A percentile compares a stretch with the other conserved stretches of the same genome.
These are phyloP conservation scores for Cladophialophora chaetospira DNA, from an alignment of 2,329 filamentous ascomycete species.

Conservation along the genomic window DNA sequence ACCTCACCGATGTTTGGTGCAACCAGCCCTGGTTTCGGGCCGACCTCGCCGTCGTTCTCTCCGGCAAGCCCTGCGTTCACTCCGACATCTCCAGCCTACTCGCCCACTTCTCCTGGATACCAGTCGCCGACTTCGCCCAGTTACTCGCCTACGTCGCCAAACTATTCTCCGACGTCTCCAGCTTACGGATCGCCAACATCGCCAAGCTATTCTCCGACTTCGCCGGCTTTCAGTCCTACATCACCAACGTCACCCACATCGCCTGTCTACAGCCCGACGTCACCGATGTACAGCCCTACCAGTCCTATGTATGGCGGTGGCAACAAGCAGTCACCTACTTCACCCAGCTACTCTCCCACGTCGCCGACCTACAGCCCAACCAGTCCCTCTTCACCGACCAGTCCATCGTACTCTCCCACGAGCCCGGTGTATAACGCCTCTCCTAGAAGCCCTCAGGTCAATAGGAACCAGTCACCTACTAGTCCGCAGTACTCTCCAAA, in stretches of 20 bases:
- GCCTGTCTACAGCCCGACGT: conserved; percentile 64
- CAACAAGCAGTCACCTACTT: conserved; percentile 52
- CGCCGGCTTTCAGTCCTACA: conserved; percentile 63
- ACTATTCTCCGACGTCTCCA: conserved; percentile 59
- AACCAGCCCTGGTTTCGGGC: conserved; percentile 57
- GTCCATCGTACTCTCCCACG: conserved; percentile 52
- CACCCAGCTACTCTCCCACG: conserved; percentile 59
- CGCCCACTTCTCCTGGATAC: conserved; percentile 68
- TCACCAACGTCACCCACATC: conserved; percentile 73
- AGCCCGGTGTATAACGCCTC: conserved; percentile 53
- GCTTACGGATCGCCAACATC: conserved; percentile 42
- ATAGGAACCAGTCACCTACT: background rate
- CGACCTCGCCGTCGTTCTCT: conserved; percentile 57
- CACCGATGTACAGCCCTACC: conserved; percentile 61
- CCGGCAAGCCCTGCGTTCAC: conserved; percentile 61
- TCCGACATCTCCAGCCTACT: conserved; percentile 71
- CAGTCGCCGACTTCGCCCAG: conserved; percentile 72
- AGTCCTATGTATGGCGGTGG: conserved; percentile 47
- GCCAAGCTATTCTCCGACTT: conserved; percentile 65
- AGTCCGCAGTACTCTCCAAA: background rate
- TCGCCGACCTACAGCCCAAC: conserved; percentile 64
- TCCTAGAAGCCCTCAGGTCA: conserved; percentile 36
- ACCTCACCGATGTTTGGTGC: conserved; percentile 68
- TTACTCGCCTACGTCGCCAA: conserved; percentile 62
- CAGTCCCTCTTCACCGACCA: conserved; percentile 60